Evolutionary conservation across 2,329 filamentous ascomycete genomes (phyloP), one percentile per base, ranked within the genome.

Genomic region (Colletotrichum scovillei): DNA sequence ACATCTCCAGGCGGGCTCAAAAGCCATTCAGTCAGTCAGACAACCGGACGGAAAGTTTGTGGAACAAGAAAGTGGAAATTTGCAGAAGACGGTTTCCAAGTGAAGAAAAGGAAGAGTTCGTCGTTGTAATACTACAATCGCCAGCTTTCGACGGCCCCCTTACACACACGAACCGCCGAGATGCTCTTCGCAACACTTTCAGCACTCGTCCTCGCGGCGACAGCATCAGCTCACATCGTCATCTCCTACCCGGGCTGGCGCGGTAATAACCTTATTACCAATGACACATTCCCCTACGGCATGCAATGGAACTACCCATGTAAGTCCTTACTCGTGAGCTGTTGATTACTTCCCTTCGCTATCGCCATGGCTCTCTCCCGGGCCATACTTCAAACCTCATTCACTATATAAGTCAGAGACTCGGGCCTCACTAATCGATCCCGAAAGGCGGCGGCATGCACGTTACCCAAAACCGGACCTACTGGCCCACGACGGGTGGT

Each of bases 301-400:
- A 96, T 97, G 94, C 93, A 97, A 86, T 98, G 95, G 95, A 91
- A 92, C 81, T 98, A 97, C 86, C 95, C 95, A 83, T 98, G 95
- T 98, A 87, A 85, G 94, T 86, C 22, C 28, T 65, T 63, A 60
- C 70, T 16, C n/a, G 46, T 38, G 42, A 38, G 53, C 55, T 14
- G 16, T 68, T 28, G 12, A n/a, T 28, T 26, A 60, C 22, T 28
- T 30, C 4, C 52, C 28, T 19, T 28, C 26, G 38, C 53, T 46
- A 70, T 60, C 68, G 26, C 62, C 68, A 60, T 73, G 35, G 7
- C 42, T 22, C 42, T 42, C 14, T 42, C 38, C 38, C 38, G 4
- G 38, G 38, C 38, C 38, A 42, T 19, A 16, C 38, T 42, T 42
- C 38, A 42, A 6, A 11, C 14, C 22, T 30, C 35, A 49, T 16